Conservation (phyloP, 2,329 filamentous ascomycete species). For the Magnaporthales sp. region DNA sequence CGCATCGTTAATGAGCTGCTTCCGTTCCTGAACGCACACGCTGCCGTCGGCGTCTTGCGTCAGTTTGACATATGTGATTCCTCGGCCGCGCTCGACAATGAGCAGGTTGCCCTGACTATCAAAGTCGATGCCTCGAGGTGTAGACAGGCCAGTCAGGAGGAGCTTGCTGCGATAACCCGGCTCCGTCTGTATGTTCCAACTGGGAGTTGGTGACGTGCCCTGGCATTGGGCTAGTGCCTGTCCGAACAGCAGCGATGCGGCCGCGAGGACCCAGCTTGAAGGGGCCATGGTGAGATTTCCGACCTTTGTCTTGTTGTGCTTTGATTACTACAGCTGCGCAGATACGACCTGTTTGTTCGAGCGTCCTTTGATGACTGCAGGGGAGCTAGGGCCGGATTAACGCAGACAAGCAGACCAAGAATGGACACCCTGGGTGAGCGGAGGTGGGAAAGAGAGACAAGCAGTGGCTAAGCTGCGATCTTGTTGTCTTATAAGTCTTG, state of each 20-base stretch:
- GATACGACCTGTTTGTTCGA: neutral
- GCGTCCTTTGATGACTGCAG: neutral
- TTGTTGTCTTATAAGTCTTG: neutral
- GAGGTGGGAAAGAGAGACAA: neutral
- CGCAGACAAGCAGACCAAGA: neutral
- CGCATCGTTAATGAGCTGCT: constrained; percentile 6
- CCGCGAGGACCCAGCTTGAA: neutral
- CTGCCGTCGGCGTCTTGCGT: constrained; percentile 1
- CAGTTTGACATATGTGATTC: constrained; percentile 5
- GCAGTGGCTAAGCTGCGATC: neutral
- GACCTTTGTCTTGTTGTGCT: neutral
- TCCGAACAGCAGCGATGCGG: neutral
- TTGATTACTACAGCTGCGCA: neutral
- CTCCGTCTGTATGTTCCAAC: constrained; percentile 1
- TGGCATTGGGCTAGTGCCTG: constrained; percentile 2
- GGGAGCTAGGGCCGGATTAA: neutral
- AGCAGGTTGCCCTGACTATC: constrained; percentile 8
- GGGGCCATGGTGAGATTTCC: neutral
- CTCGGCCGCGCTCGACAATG: constrained; percentile 7
- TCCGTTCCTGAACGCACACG: constrained; percentile 6
- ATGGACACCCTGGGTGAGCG: neutral
- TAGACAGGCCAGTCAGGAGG: constrained; percentile 3
- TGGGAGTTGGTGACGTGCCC: neutral
- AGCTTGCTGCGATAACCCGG: constrained; percentile 3
- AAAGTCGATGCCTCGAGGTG: constrained; percentile 5